Evolutionary conservation across 2,329 filamentous ascomycete genomes (phyloP).

Genomic region (Arthrobotrys sphaeroides): DNA sequence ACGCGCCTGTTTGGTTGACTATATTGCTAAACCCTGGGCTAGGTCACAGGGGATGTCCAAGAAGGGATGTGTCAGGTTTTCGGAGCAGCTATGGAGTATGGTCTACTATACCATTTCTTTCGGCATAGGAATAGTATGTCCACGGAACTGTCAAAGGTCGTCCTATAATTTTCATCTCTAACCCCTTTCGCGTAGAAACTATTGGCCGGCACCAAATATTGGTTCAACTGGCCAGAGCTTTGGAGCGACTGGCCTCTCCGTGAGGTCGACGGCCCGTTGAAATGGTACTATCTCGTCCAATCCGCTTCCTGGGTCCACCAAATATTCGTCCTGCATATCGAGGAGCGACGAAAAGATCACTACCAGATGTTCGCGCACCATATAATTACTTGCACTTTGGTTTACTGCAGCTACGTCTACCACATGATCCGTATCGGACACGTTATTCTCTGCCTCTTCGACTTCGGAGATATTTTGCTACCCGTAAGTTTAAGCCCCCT

Average conservation of each 20-base stretch:
- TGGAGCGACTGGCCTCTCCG: conserved; percentile 87
- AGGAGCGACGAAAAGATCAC: conserved; percentile 92
- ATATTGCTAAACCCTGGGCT: conserved; percentile 81
- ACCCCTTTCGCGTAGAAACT: conserved; percentile 71
- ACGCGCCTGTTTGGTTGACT: conserved; percentile 85
- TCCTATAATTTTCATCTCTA: conserved; percentile 38
- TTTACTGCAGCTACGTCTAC: conserved; percentile 84
- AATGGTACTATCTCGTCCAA: conserved; percentile 89
- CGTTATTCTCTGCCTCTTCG: conserved; percentile 90
- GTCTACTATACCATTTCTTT: conserved; percentile 85
- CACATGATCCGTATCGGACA: conserved; percentile 88
- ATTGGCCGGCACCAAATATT: conserved; percentile 79
- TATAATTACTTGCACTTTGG: conserved; percentile 83
- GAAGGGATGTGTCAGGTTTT: conserved; percentile 83
- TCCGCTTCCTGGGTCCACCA: conserved; percentile 95
- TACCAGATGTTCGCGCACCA: conserved; percentile 97
- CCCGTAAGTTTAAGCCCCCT: conserved; percentile 69
- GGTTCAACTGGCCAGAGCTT: conserved; percentile 76
- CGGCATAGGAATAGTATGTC: conserved; percentile 80
- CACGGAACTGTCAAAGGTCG: neutral
- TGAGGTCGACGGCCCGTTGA: conserved; percentile 77
- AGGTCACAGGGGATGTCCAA: conserved; percentile 74
- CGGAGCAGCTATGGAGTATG: conserved; percentile 91
- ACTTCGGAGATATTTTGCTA: conserved; percentile 87
- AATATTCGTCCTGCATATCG: conserved; percentile 91